Conservation (phyloP, 305 asterid genomes). For the Fraxinus ornus region DNA sequence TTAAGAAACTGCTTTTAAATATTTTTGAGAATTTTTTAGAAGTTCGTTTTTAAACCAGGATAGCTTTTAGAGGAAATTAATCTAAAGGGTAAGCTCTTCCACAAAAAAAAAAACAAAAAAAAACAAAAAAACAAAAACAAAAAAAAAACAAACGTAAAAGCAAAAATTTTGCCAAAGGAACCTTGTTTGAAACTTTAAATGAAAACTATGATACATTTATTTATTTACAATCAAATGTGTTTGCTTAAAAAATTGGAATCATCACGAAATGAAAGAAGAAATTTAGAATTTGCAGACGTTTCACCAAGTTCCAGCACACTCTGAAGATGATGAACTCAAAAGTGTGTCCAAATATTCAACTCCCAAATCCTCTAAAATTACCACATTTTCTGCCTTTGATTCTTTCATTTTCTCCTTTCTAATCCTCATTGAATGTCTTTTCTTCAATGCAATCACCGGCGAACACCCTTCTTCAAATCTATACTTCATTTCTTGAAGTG, state of each 20-base stretch:
- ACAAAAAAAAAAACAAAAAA: too few relatives aligned
- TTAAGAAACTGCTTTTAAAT: too few relatives aligned
- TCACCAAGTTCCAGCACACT: conserved; percentile 16
- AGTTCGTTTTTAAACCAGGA: too few relatives aligned
- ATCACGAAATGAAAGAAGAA: not conserved
- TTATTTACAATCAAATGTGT: not conserved
- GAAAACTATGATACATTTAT: not conserved
- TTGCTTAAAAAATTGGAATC: not conserved
- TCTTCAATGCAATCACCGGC: conserved; percentile 69
- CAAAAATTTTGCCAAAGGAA: not conserved
- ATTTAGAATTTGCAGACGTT: not conserved
- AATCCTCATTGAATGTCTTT: conserved; percentile 51
- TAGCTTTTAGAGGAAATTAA: not conserved
- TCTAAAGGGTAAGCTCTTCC: too few relatives aligned
- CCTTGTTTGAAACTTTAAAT: not conserved
- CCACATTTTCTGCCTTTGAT: conserved; percentile 38
- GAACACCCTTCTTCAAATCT: conserved; percentile 57
- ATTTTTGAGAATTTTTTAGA: not conserved
- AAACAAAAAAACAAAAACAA: too few relatives aligned
- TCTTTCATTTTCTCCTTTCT: conserved; percentile 23
- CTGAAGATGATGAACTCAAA: conserved; percentile 37
- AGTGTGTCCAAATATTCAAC: conserved; percentile 61
- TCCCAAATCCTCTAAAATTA: conserved; percentile 83
- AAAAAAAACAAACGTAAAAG: too few relatives aligned
- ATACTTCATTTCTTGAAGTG: conserved; percentile 57